phyloP scores from a whole-genome alignment of 2,329 filamentous ascomycete species.

The Chaetomiaceae sp. region DNA sequence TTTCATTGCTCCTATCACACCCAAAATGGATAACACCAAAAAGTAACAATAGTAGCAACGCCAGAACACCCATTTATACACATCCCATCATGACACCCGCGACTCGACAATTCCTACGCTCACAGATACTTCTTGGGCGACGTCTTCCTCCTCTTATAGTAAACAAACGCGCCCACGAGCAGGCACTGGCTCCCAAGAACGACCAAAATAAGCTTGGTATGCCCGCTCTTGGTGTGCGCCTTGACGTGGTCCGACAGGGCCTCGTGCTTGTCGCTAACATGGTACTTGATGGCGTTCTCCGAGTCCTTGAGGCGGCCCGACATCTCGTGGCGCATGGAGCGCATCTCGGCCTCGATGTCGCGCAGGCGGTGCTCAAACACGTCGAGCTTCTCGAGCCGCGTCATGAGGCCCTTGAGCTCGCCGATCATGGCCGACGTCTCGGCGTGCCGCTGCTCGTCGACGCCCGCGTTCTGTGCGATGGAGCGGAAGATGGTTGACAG shows the following conservation, averaged over 20 bases:
- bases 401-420: conserved; percentile 44
- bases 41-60: background rate
- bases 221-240: conserved; percentile 43
- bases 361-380: conserved; percentile 37
- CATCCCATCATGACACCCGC: conserved; percentile 3
- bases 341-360: conserved; percentile 55
- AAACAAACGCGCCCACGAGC: conserved; percentile 62
- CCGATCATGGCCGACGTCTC: conserved; percentile 48
- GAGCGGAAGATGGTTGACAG: conserved; percentile 58
- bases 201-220: conserved; percentile 58
- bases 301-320: conserved; percentile 45
- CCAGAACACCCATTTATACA: conserved; percentile 2
- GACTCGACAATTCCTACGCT: background rate
- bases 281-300: conserved; percentile 51
- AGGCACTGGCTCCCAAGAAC: conserved; percentile 71
- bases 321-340: conserved; percentile 53
- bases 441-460: conserved; percentile 53
- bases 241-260: conserved; percentile 46
- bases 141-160: conserved; percentile 75
- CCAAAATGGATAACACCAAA: background rate
- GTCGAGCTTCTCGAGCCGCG: conserved; percentile 35
- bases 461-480: conserved; percentile 46
- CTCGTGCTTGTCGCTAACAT: conserved; percentile 44
- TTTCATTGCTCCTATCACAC: conserved; percentile 11
- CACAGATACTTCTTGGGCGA: conserved; percentile 92